These are phyloP conservation scores for Fusarium mangiferae DNA, from an alignment of 2,329 filamentous ascomycete genomes.

Conservation along the genomic window DNA sequence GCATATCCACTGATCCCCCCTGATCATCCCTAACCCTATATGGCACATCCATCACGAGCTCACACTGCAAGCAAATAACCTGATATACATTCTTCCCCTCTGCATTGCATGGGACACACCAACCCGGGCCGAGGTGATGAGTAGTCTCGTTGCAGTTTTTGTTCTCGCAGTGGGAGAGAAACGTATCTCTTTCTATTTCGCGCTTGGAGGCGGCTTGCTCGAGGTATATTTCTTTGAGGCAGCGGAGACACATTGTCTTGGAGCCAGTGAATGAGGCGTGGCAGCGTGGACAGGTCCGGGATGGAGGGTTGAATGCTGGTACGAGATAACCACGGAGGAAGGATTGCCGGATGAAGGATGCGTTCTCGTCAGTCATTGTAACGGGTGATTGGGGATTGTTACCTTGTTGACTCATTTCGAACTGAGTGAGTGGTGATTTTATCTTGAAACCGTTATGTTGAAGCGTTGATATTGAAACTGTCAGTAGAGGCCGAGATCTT, in stretches of 20 bases:
- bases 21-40: slow-evolving; percentile 6
- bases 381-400: background rate
- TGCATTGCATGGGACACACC: slow-evolving; percentile 30
- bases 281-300: slow-evolving; percentile 17
- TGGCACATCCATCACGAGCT: slow-evolving; percentile 4
- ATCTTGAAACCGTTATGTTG: background rate
- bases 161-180: background rate
- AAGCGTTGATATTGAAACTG: background rate
- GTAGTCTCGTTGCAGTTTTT: background rate
- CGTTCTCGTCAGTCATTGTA: background rate
- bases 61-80: slow-evolving; percentile 27
- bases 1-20: slow-evolving; percentile 29
- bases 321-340: slow-evolving; percentile 19
- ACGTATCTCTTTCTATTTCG: background rate
- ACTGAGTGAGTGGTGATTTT: background rate
- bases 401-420: background rate
- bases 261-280: background rate
- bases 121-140: slow-evolving; percentile 34
- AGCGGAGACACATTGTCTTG: slow-evolving; percentile 7
- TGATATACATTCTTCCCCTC: background rate
- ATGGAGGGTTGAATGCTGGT: slow-evolving; percentile 1
- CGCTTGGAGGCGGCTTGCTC: background rate
- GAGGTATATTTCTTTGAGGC: background rate
- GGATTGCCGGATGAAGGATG: slow-evolving; percentile 3
- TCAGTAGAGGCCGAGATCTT: no score